phyloP scores from a whole-genome alignment of 371 early-diverging fungal species.

The Haplosporangium sp. region DNA sequence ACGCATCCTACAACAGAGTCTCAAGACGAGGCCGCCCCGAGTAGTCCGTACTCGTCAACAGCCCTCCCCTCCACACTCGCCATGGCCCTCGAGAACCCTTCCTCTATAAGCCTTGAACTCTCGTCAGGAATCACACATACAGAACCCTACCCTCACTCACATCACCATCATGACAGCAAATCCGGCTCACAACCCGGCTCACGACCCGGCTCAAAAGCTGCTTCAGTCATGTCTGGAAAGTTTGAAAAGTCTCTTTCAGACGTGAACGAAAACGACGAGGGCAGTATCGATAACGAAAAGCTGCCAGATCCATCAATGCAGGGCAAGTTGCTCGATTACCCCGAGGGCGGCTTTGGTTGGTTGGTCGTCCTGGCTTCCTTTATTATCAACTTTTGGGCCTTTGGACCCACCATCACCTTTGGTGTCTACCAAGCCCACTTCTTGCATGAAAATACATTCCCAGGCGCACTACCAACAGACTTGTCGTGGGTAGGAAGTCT shows the following conservation, averaged over 20 bases:
- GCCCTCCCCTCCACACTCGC: slow-evolving; percentile 28
- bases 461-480: slow-evolving; percentile 51
- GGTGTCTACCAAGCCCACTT: slow-evolving; percentile 62
- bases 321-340: slow-evolving; percentile 42
- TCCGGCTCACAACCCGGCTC: background rate
- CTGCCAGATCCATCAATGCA: background rate
- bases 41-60: background rate
- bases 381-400: slow-evolving; percentile 61
- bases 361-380: slow-evolving; percentile 58
- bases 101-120: slow-evolving; percentile 32
- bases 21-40: background rate
- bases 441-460: slow-evolving; percentile 44
- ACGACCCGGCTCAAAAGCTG: slow-evolving; percentile 8
- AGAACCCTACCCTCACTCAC: background rate
- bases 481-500: slow-evolving; percentile 70
- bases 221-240: slow-evolving; percentile 27
- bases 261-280: too few relatives aligned
- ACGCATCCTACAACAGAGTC: slow-evolving; percentile 8
- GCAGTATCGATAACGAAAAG: background rate
- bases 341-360: slow-evolving; percentile 64
- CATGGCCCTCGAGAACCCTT: slow-evolving; percentile 41
- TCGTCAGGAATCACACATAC: slow-evolving; percentile 9
- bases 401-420: slow-evolving; percentile 62
- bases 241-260: too few relatives aligned
- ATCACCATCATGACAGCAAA: slow-evolving; percentile 10